phyloP scores from a whole-genome alignment of 1,139 yeast genomes.

The Pneumocystis canis region DNA sequence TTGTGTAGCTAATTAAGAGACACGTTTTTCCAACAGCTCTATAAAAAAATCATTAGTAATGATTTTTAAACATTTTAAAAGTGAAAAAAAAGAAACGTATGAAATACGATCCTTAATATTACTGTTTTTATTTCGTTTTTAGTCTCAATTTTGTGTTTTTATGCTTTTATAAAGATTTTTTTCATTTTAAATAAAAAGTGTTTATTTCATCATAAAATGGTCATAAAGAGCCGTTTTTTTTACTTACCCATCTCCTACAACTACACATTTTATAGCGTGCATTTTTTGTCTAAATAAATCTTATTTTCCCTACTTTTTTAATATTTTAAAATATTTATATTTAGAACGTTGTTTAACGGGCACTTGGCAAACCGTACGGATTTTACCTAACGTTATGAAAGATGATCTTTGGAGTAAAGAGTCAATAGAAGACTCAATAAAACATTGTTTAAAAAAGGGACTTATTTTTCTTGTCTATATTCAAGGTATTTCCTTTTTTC shows the following conservation, averaged over 20 bases:
- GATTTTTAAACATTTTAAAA: background rate
- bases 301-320: background rate
- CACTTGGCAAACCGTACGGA: background rate
- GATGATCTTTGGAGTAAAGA: background rate
- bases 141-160: background rate
- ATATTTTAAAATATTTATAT: background rate
- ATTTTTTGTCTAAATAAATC: constrained; percentile 23
- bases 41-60: background rate
- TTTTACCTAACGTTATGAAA: background rate
- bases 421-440: background rate
- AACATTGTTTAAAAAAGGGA: background rate
- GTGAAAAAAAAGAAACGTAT: background rate
- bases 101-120: background rate
- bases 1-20: constrained; percentile 73
- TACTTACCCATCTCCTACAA: constrained; percentile 71
- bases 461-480: background rate
- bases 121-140: background rate
- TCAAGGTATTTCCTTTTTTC: background rate
- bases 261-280: constrained; percentile 91
- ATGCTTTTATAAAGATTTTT: background rate
- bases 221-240: background rate
- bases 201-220: background rate
- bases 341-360: background rate
- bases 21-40: constrained; percentile 92
- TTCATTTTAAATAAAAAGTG: constrained; percentile 1